Percentiles rank a stretch among this genome's conserved stretches.
These are phyloP conservation scores for Amyloporia xantha DNA, from an alignment of 768 basidiomycete species.

Conservation along the genomic window DNA sequence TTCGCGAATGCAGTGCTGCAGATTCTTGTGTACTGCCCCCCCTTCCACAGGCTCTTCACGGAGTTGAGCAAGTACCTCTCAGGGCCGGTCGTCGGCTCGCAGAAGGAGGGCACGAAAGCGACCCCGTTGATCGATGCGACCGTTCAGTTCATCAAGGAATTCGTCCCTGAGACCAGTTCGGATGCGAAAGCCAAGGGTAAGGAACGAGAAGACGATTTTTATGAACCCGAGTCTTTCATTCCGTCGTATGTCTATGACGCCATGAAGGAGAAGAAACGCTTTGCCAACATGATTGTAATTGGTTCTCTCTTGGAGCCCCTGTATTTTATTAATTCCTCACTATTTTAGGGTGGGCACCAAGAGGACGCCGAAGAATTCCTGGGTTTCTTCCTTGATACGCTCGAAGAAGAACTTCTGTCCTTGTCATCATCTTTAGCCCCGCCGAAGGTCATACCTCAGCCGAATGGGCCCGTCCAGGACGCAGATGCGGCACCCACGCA, in stretches of 20 bases:
- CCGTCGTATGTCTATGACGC: slow-evolving; percentile 87
- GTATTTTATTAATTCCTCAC: no score
- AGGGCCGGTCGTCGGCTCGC: slow-evolving; percentile 25
- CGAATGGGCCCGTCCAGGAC: slow-evolving; percentile 35
- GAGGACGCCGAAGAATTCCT: slow-evolving; percentile 98
- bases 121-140: slow-evolving; percentile 64
- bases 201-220: slow-evolving; percentile 37
- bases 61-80: slow-evolving; percentile 56
- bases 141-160: slow-evolving; percentile 73
- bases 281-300: slow-evolving; percentile 86
- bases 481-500: slow-evolving; percentile 24
- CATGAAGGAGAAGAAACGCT: slow-evolving; percentile 88
- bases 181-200: slow-evolving; percentile 36
- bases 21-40: slow-evolving; percentile 81
- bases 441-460: slow-evolving; percentile 23
- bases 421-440: slow-evolving; percentile 32
- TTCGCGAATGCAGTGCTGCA: slow-evolving; percentile 95
- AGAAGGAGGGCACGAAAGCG: slow-evolving; percentile 25
- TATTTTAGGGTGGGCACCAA: slow-evolving; percentile 77
- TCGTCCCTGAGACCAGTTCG: slow-evolving; percentile 31
- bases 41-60: slow-evolving; percentile 73
- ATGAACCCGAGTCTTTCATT: slow-evolving; percentile 67
- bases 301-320: neutral
- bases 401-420: slow-evolving; percentile 84
- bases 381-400: slow-evolving; percentile 92